Percentiles rank a stretch among this genome's conserved stretches.
Evolutionary conservation across 371 early-diverging fungal genomes (phyloP).

Genomic region (Dinochytrium kinnereticum): DNA sequence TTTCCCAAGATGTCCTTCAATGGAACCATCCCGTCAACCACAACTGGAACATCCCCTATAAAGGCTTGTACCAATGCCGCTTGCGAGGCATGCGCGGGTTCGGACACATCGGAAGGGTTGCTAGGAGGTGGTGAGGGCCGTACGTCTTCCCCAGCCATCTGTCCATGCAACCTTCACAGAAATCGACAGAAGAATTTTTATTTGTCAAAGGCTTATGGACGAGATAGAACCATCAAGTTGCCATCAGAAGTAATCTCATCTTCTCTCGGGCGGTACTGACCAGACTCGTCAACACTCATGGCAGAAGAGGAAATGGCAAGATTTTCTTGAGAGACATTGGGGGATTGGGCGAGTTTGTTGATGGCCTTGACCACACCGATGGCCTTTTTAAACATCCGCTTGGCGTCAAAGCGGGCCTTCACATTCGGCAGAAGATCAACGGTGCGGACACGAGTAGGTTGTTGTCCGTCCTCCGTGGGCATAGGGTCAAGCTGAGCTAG

Average conservation of each 20-base stretch:
- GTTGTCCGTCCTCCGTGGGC: slow-evolving; percentile 45
- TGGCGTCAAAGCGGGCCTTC: slow-evolving; percentile 28
- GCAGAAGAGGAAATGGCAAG: background rate
- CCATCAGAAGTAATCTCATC: slow-evolving; percentile 6
- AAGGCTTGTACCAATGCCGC: background rate
- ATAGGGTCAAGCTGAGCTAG: slow-evolving; percentile 49
- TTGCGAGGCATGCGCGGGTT: background rate
- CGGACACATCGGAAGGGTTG: background rate
- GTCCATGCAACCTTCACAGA: no score
- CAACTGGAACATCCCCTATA: background rate
- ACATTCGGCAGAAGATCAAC: slow-evolving; percentile 73
- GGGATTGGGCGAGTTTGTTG: slow-evolving; percentile 35
- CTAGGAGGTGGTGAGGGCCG: no score
- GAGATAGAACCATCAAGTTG: background rate
- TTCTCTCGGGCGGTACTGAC: background rate
- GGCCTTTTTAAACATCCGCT: slow-evolving; percentile 42
- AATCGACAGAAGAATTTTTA: background rate
- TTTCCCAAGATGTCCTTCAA: slow-evolving; percentile 30
- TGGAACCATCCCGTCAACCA: slow-evolving; percentile 28
- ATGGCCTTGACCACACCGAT: slow-evolving; percentile 47
- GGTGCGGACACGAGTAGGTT: slow-evolving; percentile 30
- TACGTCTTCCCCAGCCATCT: no score
- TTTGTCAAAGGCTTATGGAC: background rate
- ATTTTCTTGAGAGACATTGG: slow-evolving; percentile 10
- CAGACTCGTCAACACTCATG: slow-evolving; percentile 10